Base-by-base conservation (phyloP, 1,139 yeast genomes). In the Pneumocystis sp. region DNA sequence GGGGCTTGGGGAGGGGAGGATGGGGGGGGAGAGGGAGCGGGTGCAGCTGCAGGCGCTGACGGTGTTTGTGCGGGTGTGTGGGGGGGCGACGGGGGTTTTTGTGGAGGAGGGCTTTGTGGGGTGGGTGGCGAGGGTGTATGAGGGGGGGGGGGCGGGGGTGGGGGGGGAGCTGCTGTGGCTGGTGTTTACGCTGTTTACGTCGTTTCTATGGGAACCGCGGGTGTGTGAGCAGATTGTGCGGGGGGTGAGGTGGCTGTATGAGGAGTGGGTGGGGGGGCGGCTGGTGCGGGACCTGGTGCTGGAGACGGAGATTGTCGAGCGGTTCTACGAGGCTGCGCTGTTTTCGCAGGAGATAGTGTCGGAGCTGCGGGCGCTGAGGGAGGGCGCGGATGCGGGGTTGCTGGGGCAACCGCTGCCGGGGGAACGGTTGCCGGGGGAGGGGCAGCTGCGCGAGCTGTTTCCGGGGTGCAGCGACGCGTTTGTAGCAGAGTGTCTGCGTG, bases 401-500 rank as follows among this genome's bases (percentile, higher is more conserved):
- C 7, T 15, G 8, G 21, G 15, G 15, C 3, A 45, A 17, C 15
- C n/a, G 17, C 21, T 31, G n/a, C n/a, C n/a, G n/a, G n/a, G n/a
- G n/a, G n/a, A 31, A 31, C 34, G 5, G 34, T 31, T 31, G 5
- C 34, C 34, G 5, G 34, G 34, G 34, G 5, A 3, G 5, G 4
- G 5, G 34, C 3, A 31, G 34, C 34, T 31, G 4, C 34, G 5
- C 4, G 34, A 31, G 34, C 34, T 31, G 3, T 31, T 31, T 31
- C 34, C 34, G 34, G 34, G 4, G 34, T 31, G 4, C 34, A 31
- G 4, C 4, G 64, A 63, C 7, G 64, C 62, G 21, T 63, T 39
- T 42, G 34, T 63, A 3, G 62, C 31, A 19, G 64, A 62, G 21
- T 63, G 64, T 57, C 62, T 63, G 12, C 4, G 29, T 3, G 62